A percentile compares a stretch with the other conserved stretches of the same genome.
Evolutionary conservation across 106 monocot genomes (phyloP).

Genomic region (Gastrodia elata): DNA sequence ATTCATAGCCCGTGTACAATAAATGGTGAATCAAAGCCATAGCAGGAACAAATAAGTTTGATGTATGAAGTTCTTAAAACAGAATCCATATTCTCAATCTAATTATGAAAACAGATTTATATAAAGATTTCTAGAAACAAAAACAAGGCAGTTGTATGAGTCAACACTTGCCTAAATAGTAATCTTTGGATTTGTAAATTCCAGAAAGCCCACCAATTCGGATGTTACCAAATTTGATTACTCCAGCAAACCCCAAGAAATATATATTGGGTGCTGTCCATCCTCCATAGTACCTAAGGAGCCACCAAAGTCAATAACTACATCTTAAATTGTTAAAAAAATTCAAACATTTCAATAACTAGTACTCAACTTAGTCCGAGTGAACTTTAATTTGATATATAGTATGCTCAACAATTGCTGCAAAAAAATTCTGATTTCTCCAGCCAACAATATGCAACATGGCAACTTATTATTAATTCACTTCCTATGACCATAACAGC

Average conservation of each 20-base stretch:
- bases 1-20: neutral
- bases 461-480: neutral
- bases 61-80: neutral
- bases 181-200: conserved; percentile 62
- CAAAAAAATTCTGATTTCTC: neutral
- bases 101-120: neutral
- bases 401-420: neutral
- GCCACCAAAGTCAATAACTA: conserved; percentile 9
- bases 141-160: neutral
- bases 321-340: neutral
- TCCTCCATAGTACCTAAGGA: conserved; percentile 69
- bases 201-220: conserved; percentile 92
- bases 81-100: neutral
- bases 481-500: neutral
- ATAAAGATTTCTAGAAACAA: neutral
- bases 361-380: neutral
- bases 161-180: conserved; percentile 50
- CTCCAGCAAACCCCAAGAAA: conserved; percentile 76
- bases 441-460: neutral
- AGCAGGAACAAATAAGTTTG: neutral
- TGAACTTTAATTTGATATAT: neutral
- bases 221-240: conserved; percentile 82
- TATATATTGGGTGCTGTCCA: conserved; percentile 72
- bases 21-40: neutral
- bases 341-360: neutral